Base-by-base conservation (phyloP, 768 basidiomycete species). In the Podaxis sp. region DNA sequence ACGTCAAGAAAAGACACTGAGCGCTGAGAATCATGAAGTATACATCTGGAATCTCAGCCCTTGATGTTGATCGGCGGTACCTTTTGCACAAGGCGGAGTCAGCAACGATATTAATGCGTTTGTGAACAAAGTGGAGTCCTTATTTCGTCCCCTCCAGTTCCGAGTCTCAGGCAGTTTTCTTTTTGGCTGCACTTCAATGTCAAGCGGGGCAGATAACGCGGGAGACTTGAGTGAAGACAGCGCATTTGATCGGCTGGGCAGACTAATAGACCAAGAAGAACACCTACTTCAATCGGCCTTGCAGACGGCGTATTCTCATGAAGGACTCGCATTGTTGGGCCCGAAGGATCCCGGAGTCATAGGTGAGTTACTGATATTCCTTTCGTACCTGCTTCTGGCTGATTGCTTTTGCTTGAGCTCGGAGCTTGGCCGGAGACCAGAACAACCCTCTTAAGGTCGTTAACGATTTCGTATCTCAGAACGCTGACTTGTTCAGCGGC, bases 401-500 rank as follows among this genome's bases (percentile, higher is more conserved):
- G 19, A 61, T 13, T 12, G 1, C 4, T 36, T 3, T 13, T 24
- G 4, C 53, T 22, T 51, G 6, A 61, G 60, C 60, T 7, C 52
- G 60, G 38, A 60, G 59, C 51, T n/a, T 59, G 17, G 53, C 49
- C 22, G 33, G 46, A 8, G 58, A 57, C 15, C 53, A 43, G 19
- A 17, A 41, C 49, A 63, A 58, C 46, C 63, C 66, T 17, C 55
- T 59, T 19, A 52, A 61, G 46, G 46, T 9, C 7, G 55, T 66
- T 17, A 64, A 63, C 27, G 66, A 66, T 27, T 66, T 66, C 57
- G 64, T 57, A 15, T 61, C 64, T 22, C 51, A 53, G 8, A 59
- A 66, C 27, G 41, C 61, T 27, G 64, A 64, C 25, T 9, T 61
- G 29, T 37, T 66, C 24, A 47, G 47, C 1, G 33, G 55, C 17